Conservation (phyloP, 2,329 filamentous ascomycete genomes). For the Hymenoscyphus infarciens region DNA sequence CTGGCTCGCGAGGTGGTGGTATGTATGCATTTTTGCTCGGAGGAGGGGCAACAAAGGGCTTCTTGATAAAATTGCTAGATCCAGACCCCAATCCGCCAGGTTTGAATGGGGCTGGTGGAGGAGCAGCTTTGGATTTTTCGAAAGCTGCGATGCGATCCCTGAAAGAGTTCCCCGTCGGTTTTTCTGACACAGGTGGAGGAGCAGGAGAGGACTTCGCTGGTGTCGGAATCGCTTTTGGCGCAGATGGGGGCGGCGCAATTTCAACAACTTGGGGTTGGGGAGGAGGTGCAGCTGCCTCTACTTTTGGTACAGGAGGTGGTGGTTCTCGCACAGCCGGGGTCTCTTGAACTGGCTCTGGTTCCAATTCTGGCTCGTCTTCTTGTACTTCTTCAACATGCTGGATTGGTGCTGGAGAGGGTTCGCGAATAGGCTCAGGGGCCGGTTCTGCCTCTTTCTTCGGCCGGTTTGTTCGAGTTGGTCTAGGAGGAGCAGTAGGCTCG, state of each 20-base stretch:
- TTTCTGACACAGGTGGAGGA: slow-evolving; percentile 67
- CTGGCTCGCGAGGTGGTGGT: slow-evolving; percentile 67
- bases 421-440: slow-evolving; percentile 37
- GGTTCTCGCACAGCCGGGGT: slow-evolving; percentile 33
- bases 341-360: slow-evolving; percentile 39
- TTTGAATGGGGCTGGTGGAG: slow-evolving; percentile 88
- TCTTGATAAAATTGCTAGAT: slow-evolving; percentile 78
- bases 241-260: slow-evolving; percentile 33
- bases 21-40: slow-evolving; percentile 90
- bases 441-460: slow-evolving; percentile 53
- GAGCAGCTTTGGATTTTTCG: slow-evolving; percentile 83
- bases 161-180: slow-evolving; percentile 75
- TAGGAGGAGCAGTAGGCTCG: slow-evolving; percentile 84
- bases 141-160: slow-evolving; percentile 96
- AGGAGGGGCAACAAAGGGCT: slow-evolving; percentile 92
- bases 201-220: slow-evolving; percentile 50
- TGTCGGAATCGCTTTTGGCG: slow-evolving; percentile 27
- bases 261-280: slow-evolving; percentile 34
- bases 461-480: slow-evolving; percentile 69
- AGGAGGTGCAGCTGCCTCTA: slow-evolving; percentile 38
- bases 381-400: slow-evolving; percentile 32
- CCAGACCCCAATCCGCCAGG: slow-evolving; percentile 60
- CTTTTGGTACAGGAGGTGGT: slow-evolving; percentile 36
- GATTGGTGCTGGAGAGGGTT: slow-evolving; percentile 34
- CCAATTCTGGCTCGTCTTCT: slow-evolving; percentile 29